Evolutionary conservation across 108 stramenopile species (phyloP), one percentile per base, ranked within the genome.

Genomic region (Cyclotella atomus): DNA sequence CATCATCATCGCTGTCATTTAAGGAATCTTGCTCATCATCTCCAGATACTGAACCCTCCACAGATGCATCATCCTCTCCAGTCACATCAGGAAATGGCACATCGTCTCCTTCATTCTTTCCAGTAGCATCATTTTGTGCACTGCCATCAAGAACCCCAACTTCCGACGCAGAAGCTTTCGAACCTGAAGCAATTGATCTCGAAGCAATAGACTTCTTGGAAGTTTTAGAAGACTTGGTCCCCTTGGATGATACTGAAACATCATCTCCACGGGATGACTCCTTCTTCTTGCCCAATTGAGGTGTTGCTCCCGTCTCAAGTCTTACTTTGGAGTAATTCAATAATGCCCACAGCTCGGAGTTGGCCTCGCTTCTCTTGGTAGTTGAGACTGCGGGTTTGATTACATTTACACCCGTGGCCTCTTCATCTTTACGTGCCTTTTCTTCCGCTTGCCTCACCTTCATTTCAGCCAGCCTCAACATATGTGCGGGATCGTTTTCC

Each of bases 281-380:
- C 6, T 32, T 56, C 70, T 70, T 76, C 24, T 70, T 70, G 0
- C 81, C 76, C 45, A 77, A 15, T 27, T 71, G 70, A 45, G 79
- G 79, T 2, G 79, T 80, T 1, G 75, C 15, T 0, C 81, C 81
- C 9, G 70, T 82, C 52, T 82, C 81, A 23, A 82, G 29, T 43
- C 81, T 57, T 46, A 52, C 59, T 38, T 82, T 82, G 25, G 81
- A 82, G 53, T 82, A 82, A 66, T 76, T 77, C 46, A 82, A 56
- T 34, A 82, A 28, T 12, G 81, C 81, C 81, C 81, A 82, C 2
- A 82, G 61, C 53, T 82, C 81, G 3, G 70, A 52, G 62, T 82
- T 82, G 28, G 67, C 67, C 9, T 76, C 81, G 38, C 71, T 72
- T 17, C 76, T 45, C 34, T 52, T 57, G 0, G 76, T 52, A 16